Conservation (phyloP, 2,329 filamentous ascomycete species). For the Aspergillus sp. region DNA sequence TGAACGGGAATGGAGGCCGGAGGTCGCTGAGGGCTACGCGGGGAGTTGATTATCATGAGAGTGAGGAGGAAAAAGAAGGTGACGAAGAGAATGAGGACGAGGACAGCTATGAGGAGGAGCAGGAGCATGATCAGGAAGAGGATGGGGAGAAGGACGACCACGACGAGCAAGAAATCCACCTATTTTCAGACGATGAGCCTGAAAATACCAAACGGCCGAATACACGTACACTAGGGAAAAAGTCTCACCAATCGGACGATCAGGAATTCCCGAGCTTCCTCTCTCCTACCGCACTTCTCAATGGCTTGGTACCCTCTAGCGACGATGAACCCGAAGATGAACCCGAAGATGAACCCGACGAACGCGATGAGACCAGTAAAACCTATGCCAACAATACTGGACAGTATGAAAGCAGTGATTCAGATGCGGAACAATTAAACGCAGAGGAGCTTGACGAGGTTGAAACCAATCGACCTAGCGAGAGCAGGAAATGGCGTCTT, state of each 20-base stretch:
- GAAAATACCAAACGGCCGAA: background rate
- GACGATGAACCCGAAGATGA: too few species aligned
- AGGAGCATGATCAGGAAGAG: background rate
- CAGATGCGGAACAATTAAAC: background rate
- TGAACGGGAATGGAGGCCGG: background rate
- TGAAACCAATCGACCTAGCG: too few species aligned
- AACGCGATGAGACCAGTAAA: too few species aligned
- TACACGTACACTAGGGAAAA: background rate
- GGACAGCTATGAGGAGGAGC: background rate
- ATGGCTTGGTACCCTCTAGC: background rate
- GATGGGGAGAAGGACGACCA: background rate
- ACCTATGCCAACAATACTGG: background rate
- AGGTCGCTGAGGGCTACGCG: background rate
- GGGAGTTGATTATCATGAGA: background rate
- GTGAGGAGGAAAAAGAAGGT: constrained; percentile 1
- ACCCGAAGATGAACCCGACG: too few species aligned
- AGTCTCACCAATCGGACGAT: background rate
- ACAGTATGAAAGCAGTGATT: background rate
- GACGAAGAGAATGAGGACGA: background rate
- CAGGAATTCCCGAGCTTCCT: background rate
- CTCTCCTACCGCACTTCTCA: background rate
- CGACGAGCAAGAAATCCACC: background rate
- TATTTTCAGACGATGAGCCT: background rate
- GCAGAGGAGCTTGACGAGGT: background rate
- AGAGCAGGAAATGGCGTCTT: too few species aligned